These are phyloP conservation scores for Alternaria angustiovoidea DNA, from an alignment of 2,329 filamentous ascomycete genomes.

Conservation along the genomic window DNA sequence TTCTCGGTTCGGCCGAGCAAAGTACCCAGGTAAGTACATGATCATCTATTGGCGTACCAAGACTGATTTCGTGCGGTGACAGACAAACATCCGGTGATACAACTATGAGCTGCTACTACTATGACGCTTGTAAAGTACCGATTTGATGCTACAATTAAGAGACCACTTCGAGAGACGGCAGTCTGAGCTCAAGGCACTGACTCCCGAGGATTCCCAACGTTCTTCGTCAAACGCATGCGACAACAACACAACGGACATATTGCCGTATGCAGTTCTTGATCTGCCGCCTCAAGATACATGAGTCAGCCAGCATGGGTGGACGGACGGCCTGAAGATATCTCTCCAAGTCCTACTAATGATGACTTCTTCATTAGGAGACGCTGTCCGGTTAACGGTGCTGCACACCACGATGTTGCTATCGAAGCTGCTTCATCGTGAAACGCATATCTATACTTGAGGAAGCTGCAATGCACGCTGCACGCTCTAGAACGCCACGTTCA, in stretches of 20 bases:
- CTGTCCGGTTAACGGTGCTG: not conserved
- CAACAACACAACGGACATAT: not conserved
- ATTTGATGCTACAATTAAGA: not conserved
- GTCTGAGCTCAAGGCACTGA: conserved; percentile 3
- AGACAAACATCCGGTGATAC: not conserved
- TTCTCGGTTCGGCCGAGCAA: not conserved
- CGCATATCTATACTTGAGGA: too few species aligned
- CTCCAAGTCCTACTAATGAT: not conserved
- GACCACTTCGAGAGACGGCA: not conserved
- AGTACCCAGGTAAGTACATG: not conserved
- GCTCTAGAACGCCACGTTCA: not conserved
- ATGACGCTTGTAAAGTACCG: not conserved
- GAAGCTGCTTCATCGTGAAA: not conserved
- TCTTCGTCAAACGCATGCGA: not conserved
- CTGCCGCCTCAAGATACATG: conserved; percentile 1
- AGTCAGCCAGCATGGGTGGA: not conserved
- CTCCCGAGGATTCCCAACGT: not conserved
- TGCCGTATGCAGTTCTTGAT: not conserved
- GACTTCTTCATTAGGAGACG: not conserved
- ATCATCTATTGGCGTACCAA: not conserved
- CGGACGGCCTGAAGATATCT: not conserved
- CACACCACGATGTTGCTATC: not conserved
- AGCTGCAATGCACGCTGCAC: not conserved
- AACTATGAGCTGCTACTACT: not conserved
- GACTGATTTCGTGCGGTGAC: not conserved